A percentile compares a stretch with the other conserved stretches of the same genome.
phyloP scores from a whole-genome alignment of 768 basidiomycete genomes.

The Tulasnella sp. region DNA sequence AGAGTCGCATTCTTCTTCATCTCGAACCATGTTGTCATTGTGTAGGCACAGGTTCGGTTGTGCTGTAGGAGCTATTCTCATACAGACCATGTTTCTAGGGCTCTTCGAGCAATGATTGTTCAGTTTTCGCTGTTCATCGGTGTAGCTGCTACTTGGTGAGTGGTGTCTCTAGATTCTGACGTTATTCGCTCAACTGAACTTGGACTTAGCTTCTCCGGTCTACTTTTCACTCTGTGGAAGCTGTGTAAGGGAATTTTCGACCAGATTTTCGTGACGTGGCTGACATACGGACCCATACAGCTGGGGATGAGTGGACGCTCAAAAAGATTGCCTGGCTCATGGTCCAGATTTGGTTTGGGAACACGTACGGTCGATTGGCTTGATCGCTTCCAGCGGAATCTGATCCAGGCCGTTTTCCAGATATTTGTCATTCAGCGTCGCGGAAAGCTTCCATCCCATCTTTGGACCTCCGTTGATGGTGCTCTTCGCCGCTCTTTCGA shows the following conservation, averaged over 20 bases:
- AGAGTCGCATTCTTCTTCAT: constrained; percentile 75
- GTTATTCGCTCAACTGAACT: constrained; percentile 64
- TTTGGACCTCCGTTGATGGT: constrained; percentile 27
- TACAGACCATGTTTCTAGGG: constrained; percentile 36
- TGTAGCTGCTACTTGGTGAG: constrained; percentile 24
- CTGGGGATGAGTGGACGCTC: constrained; percentile 34
- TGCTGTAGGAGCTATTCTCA: background rate
- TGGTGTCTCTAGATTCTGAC: constrained; percentile 40
- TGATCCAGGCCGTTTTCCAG: background rate
- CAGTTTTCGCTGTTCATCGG: constrained; percentile 21
- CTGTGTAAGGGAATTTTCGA: constrained; percentile 34
- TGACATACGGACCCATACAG: constrained; percentile 22
- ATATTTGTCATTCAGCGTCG: constrained; percentile 39
- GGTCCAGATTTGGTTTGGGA: constrained; percentile 83
- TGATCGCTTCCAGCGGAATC: background rate
- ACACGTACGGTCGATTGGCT: constrained; percentile 33
- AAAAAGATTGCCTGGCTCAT: constrained; percentile 71
- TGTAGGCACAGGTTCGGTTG: constrained; percentile 41
- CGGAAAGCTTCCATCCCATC: constrained; percentile 42
- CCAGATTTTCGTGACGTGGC: background rate
- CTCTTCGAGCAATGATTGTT: constrained; percentile 72
- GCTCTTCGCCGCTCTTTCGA: constrained; percentile 65
- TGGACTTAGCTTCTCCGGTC: constrained; percentile 75
- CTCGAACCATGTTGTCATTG: constrained; percentile 66
- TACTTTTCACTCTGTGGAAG: constrained; percentile 49